A percentile compares a stretch with the other conserved stretches of the same genome.
phyloP scores from a whole-genome alignment of 2,329 filamentous ascomycete genomes.

The Colletotrichum navitas region DNA sequence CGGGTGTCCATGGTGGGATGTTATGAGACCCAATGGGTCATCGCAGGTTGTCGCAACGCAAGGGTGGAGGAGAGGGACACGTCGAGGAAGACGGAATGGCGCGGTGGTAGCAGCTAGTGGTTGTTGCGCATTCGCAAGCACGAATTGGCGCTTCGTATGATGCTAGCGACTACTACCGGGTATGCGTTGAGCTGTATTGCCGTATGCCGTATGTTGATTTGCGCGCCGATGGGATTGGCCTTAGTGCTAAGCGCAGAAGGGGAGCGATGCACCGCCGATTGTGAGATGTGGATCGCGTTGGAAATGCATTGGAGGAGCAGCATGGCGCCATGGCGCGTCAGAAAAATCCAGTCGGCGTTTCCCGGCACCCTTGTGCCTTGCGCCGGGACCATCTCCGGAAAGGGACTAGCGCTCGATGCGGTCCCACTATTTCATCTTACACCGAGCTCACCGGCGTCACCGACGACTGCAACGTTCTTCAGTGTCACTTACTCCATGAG shows the following conservation, averaged over 20 bases:
- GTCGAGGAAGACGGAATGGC: conserved; percentile 14
- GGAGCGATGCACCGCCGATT: conserved; percentile 31
- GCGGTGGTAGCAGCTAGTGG: not conserved
- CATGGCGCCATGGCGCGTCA: conserved; percentile 39
- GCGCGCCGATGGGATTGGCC: conserved; percentile 23
- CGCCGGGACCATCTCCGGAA: conserved; percentile 17
- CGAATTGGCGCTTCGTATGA: conserved; percentile 1
- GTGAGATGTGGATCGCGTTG: conserved; percentile 41
- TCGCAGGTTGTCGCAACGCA: conserved; percentile 40
- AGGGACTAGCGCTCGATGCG: not conserved
- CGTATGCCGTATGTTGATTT: not conserved
- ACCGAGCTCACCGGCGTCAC: not conserved
- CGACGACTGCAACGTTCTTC: not conserved
- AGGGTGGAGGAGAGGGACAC: conserved; percentile 11
- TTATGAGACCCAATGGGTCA: conserved; percentile 40
- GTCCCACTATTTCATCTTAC: not conserved
- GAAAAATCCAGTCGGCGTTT: conserved; percentile 41
- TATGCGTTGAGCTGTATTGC: not conserved
- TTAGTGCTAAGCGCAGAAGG: conserved; percentile 20
- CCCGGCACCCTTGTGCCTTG: conserved; percentile 22
- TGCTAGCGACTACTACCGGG: not conserved
- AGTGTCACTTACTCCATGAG: not conserved
- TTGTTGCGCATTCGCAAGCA: conserved; percentile 17
- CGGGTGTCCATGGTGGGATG: conserved; percentile 59
- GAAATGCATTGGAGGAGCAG: conserved; percentile 37